Evolutionary conservation across 2,329 filamentous ascomycete genomes (phyloP), one percentile per base, ranked within the genome.

Genomic region (Neocucurbitaria cava): DNA sequence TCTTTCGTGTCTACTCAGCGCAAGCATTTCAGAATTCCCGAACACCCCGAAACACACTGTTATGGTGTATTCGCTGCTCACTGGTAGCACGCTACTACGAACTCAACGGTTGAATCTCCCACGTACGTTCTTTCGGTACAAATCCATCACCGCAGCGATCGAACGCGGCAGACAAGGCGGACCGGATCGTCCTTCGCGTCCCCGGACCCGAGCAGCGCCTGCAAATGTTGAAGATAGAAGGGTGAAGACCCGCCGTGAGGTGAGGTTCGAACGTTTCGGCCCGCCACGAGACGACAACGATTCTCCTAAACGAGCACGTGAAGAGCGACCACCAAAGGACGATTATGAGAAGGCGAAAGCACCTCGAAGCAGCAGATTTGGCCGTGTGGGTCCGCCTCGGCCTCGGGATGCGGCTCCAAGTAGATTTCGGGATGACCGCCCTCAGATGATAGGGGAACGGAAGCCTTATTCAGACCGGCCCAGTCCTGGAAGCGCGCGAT

Each of bases 61-160:
- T 38, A 72, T 71, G 69, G 49, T 66, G 44, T 57, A 64, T 40
- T 47, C 59, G 6, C 51, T 58, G 33, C 21, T 59, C 23, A 40
- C 60, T 36, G 42, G 66, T 50, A 51, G 62, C 21, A 51, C 50
- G 52, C 55, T 68, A 26, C 52, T 63, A 26, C 61, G 60, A 15
- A 58, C 53, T 8, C 64, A 61, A 18, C 49, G 36, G 45, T 30
- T 49, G 4, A 45, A n/a, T 9, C 24, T 65, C 5, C 60, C 66
- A 6, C 59, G 45, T 41, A 54, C 57, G 1, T 68, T 65, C 28
- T 50, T 54, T 36, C 69, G 71, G 36, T 61, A 69, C 58, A 73
- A 73, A 50, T 74, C 71, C 31, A 60, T 74, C 40, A 68, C 64
- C 35, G 66, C 68, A 8, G 64, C 70, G 38, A 73, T 74, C 54